Evolutionary conservation across 2,329 filamentous ascomycete genomes (phyloP), one percentile per base, ranked within the genome.

Genomic region (Didymosphaeria variabile): DNA sequence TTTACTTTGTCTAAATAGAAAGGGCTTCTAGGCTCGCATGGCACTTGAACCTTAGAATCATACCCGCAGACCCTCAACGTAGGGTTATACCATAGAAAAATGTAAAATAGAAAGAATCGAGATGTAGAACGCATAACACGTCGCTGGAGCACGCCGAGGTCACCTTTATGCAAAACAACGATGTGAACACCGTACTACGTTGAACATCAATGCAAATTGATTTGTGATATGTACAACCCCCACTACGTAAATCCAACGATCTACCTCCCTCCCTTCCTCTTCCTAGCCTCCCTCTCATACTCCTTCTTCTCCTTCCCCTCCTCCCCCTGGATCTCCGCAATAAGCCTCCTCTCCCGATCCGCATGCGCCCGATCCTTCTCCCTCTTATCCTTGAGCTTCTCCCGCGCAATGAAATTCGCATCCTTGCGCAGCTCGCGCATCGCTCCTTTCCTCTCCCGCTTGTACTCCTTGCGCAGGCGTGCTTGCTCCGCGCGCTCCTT

Each of bases 391-490:
- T 88, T 87, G 72, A 99, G 84, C 79, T 92, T 91, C 86, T 97
- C 94, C 69, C 94, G 86, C 36, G 93, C 93, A 82, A 98, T 88
- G 76, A 99, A 98, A 78, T 91, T 92, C 58, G 93, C 91, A 73
- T 99, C 96, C 85, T 97, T 98, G 76, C 95, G 88, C 71, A 99
- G 83, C 81, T 99, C 95, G 70, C 95, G 88, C 84, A 99, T 87
- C 7, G 94, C 94, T 1, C 94, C 94, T 87, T 99, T 99, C 79
- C 88, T 87, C 85, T 99, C 95, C 75, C 91, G 88, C 88, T 97
- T 97, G 86, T 94, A 92, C 83, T 98, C 94, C 64, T 90, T 90
- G 81, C 89, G 90, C 74, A 99, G 86, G 79, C 94, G 95, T 74
- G 89, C 89, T 63, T 91, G 81, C 74, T 97, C 93, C 23, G 92